Conservation (phyloP, 345 rosid species). For the Draba incana region DNA sequence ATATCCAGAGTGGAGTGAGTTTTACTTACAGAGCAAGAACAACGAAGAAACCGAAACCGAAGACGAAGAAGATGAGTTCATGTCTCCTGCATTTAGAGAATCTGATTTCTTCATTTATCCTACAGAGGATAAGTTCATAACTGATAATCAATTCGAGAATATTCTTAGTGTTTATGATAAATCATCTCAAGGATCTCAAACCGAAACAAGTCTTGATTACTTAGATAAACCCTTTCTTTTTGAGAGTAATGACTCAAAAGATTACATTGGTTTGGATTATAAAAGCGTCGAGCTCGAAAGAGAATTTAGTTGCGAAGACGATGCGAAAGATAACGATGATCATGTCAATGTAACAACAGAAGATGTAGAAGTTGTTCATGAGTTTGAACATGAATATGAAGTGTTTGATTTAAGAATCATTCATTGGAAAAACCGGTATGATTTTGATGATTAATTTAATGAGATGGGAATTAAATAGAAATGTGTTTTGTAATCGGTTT, state of each 20-base stretch:
- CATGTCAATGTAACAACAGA: slow-evolving; percentile 37
- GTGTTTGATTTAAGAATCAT: slow-evolving; percentile 79
- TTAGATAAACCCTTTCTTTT: slow-evolving; percentile 60
- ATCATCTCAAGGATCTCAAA: slow-evolving; percentile 49
- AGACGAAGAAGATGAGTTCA: slow-evolving; percentile 57
- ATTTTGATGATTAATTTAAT: not conserved
- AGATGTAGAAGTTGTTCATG: slow-evolving; percentile 52
- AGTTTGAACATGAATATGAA: slow-evolving; percentile 81
- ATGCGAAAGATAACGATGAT: slow-evolving; percentile 36
- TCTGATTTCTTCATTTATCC: slow-evolving; percentile 63
- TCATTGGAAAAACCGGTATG: slow-evolving; percentile 87
- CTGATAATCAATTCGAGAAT: slow-evolving; percentile 48
- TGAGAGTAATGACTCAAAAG: slow-evolving; percentile 36
- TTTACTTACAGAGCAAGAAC: slow-evolving; percentile 45
- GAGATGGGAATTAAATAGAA: not conserved
- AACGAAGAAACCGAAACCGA: slow-evolving; percentile 39
- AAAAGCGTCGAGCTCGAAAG: slow-evolving; percentile 27
- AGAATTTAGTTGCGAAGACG: slow-evolving; percentile 30
- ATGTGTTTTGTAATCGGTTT: slow-evolving; percentile 19
- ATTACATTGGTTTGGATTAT: slow-evolving; percentile 43
- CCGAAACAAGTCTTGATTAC: slow-evolving; percentile 48
- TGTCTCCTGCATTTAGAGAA: slow-evolving; percentile 67
- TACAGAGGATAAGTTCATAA: slow-evolving; percentile 79
- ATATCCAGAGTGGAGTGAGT: slow-evolving; percentile 74
- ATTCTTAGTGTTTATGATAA: slow-evolving; percentile 41